Conservation (phyloP, 495 filamentous ascomycete genomes). For the Penicillium canescens region DNA sequence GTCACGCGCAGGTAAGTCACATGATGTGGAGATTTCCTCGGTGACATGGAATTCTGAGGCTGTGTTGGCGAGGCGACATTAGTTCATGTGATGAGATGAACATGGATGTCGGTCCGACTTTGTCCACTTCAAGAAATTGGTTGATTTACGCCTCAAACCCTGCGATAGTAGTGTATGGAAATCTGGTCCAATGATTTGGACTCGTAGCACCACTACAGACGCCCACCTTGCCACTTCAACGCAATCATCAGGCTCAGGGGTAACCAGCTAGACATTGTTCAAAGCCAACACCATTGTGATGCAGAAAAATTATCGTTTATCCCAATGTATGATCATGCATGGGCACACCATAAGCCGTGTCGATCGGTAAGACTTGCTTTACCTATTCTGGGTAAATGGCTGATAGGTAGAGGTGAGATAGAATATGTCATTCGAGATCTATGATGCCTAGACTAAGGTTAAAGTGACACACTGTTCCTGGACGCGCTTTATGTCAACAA, state of each 20-base stretch:
- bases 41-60: not conserved
- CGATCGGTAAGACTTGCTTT: not conserved
- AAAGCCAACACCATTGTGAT: slow-evolving; percentile 1
- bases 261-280: not conserved
- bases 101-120: too few relatives aligned
- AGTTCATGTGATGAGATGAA: slow-evolving; percentile 3
- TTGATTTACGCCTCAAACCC: too few relatives aligned
- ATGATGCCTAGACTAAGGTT: not conserved
- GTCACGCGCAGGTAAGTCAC: slow-evolving; percentile 25
- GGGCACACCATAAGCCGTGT: not conserved
- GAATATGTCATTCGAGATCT: not conserved
- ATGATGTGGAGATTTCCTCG: slow-evolving; percentile 20
- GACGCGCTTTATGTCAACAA: slow-evolving; percentile 1
- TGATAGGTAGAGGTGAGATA: too few relatives aligned
- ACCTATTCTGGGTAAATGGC: not conserved
- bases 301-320: not conserved
- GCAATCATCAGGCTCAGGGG: not conserved
- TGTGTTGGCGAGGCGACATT: not conserved
- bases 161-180: too few relatives aligned
- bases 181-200: slow-evolving; percentile 13
- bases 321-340: not conserved
- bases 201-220: slow-evolving; percentile 3
- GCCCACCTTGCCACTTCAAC: slow-evolving; percentile 5
- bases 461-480: slow-evolving; percentile 4
- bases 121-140: too few relatives aligned